Evolutionary conservation across 768 basidiomycete genomes (phyloP).

Genomic region (Nevesoporus exiguus): DNA sequence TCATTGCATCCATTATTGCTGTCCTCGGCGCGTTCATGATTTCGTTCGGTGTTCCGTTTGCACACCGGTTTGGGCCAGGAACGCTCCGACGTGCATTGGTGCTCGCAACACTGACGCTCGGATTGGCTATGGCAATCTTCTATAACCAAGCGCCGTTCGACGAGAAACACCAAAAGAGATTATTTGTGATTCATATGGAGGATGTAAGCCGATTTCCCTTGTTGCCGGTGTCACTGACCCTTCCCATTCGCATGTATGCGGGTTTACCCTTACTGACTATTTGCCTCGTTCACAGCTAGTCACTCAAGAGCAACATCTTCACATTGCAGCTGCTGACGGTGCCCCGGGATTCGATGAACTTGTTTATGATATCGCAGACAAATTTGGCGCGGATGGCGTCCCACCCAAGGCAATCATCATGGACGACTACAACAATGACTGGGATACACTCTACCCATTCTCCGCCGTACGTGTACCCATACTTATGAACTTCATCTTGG

Average conservation of each 20-base stretch:
- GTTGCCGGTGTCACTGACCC: not conserved
- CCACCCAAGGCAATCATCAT: slow-evolving; percentile 50
- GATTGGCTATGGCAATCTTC: slow-evolving; percentile 58
- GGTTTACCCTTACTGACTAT: not conserved
- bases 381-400: slow-evolving; percentile 50
- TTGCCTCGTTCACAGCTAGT: slow-evolving; percentile 49
- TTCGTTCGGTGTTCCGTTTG: slow-evolving; percentile 66
- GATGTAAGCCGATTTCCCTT: slow-evolving; percentile 52
- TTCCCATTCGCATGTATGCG: not conserved
- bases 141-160: slow-evolving; percentile 67
- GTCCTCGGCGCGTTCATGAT: slow-evolving; percentile 52
- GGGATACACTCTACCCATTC: slow-evolving; percentile 85
- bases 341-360: slow-evolving; percentile 72
- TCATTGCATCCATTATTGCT: slow-evolving; percentile 77
- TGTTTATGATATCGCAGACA: slow-evolving; percentile 53
- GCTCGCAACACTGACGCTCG: slow-evolving; percentile 44
- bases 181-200: slow-evolving; percentile 82
- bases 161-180: slow-evolving; percentile 77
- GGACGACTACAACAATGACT: slow-evolving; percentile 79
- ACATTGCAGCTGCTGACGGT: slow-evolving; percentile 79
- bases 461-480: slow-evolving; percentile 49
- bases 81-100: slow-evolving; percentile 41
- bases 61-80: slow-evolving; percentile 60
- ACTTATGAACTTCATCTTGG: not conserved
- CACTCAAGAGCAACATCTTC: slow-evolving; percentile 66